A percentile compares a stretch with the other conserved stretches of the same genome.
Evolutionary conservation across 2,329 filamentous ascomycete genomes (phyloP).

Genomic region (Fusarium annulatum): DNA sequence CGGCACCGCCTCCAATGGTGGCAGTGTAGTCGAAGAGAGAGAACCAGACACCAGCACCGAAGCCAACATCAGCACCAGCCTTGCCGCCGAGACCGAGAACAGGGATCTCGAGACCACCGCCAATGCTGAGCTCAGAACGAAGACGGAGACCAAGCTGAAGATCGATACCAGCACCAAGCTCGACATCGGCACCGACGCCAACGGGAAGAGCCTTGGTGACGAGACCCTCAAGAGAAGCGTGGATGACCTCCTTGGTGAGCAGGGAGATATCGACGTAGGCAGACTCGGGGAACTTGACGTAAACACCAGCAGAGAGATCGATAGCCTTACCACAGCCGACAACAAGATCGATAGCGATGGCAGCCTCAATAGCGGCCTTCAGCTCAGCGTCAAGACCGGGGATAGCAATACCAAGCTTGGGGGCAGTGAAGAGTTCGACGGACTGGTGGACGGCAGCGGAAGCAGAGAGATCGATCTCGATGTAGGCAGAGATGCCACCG

Average conservation of each 20-base stretch:
- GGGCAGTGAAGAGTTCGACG: conserved; percentile 60
- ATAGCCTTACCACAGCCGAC: conserved; percentile 59
- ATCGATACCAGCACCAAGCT: conserved; percentile 56
- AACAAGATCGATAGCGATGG: conserved; percentile 64
- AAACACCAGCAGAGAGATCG: conserved; percentile 59
- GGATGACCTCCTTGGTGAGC: conserved; percentile 51
- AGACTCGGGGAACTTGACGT: conserved; percentile 61
- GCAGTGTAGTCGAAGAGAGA: conserved; percentile 65
- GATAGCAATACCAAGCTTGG: conserved; percentile 53
- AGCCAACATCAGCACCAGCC: conserved; percentile 51
- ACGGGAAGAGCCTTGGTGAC: conserved; percentile 44
- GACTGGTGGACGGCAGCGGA: conserved; percentile 60
- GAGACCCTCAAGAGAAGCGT: conserved; percentile 55
- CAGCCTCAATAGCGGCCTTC: conserved; percentile 59
- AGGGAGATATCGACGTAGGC: conserved; percentile 56
- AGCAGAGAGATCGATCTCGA: conserved; percentile 60
- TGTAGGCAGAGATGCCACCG: conserved; percentile 61
- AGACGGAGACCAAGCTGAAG: conserved; percentile 63
- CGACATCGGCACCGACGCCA: conserved; percentile 40
- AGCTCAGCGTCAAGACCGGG: conserved; percentile 53
- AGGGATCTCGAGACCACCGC: conserved; percentile 46
- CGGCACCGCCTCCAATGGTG: conserved; percentile 51
- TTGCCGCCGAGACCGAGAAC: conserved; percentile 48
- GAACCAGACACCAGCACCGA: conserved; percentile 58
- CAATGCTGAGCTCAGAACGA: conserved; percentile 58